Evolutionary conservation across 2,329 filamentous ascomycete genomes (phyloP).

Genomic region (Hymenoscyphus infarciens): DNA sequence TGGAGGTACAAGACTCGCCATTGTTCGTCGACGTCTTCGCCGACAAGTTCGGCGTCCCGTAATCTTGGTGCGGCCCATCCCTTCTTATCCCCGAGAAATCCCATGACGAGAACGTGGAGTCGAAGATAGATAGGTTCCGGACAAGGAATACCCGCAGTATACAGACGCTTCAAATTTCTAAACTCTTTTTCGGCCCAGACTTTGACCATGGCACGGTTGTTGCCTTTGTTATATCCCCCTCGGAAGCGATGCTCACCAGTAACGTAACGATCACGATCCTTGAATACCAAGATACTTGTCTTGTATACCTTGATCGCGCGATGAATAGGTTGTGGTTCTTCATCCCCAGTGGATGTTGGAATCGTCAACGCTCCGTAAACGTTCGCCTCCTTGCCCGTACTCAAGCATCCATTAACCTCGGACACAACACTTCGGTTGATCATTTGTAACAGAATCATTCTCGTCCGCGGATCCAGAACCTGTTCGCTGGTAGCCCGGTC

Average conservation of each 20-base stretch:
- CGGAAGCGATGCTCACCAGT: constrained; percentile 91
- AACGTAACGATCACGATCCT: constrained; percentile 94
- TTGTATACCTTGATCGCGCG: constrained; percentile 98
- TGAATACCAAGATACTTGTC: constrained; percentile 95
- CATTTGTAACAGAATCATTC: constrained; percentile 94
- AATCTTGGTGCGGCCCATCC: constrained; percentile 86
- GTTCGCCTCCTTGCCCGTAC: constrained; percentile 96
- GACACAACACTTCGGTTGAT: constrained; percentile 87
- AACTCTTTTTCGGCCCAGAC: constrained; percentile 99
- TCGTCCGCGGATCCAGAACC: constrained; percentile 87
- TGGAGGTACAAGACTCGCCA: constrained; percentile 81
- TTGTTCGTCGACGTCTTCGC: constrained; percentile 63
- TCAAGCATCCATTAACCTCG: constrained; percentile 91
- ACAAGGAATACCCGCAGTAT: constrained; percentile 80
- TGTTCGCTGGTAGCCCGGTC: constrained; percentile 93
- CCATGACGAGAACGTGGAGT: constrained; percentile 94
- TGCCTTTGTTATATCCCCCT: constrained; percentile 87
- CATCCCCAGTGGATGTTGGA: constrained; percentile 48
- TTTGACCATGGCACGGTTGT: constrained; percentile 95
- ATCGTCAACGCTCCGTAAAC: constrained; percentile 84
- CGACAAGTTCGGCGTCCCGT: constrained; percentile 74
- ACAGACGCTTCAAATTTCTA: constrained; percentile 82
- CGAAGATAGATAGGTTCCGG: constrained; percentile 87
- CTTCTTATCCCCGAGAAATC: constrained; percentile 81
- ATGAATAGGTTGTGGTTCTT: constrained; percentile 55